Evolutionary conservation across 2,329 filamentous ascomycete genomes (phyloP), one percentile per base, ranked within the genome.

Genomic region (Nemania bipapillata): DNA sequence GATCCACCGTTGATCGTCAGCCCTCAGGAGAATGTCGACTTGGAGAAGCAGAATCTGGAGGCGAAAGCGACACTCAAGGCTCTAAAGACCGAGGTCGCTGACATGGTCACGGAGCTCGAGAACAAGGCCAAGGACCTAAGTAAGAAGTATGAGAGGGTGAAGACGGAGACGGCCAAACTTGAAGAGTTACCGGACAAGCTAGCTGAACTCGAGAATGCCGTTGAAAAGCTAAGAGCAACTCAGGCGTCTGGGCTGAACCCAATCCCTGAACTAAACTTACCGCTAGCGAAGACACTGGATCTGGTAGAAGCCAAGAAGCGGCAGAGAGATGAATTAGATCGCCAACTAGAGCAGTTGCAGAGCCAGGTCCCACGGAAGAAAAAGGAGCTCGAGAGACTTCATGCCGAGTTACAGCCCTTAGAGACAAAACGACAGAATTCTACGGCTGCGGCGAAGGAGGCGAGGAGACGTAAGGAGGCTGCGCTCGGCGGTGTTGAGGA

Each of bases 1-100:
- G 92, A 97, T 71, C 93, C 94, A 56, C 96, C 95, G 0, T 86
- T 94, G 17, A 91, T 98, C 53, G 92, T 97, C 66, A 91, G 91
- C 47, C 88, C 90, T 50, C 87, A 90, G 74, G 94, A 98, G 77
- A 98, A 97, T 78, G 83, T 91, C 55, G 89, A 90, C 65, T 82
- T 97, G 26, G 93, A 96, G 77, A 84, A 81, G 73, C 84, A 86
- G 65, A 90, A 93, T 68, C 83, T 93, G 17, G 85, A 85, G 3
- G 87, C 88, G 65, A 98, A 98, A 79, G 88, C 88, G 17, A 86
- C 88, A 56, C 85, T 98, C 37, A 93, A 96, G 79, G 86, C 87
- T 49, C 89, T 92, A 75, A 98, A 98, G 81, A 85, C 87, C 17
- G 91, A 94, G 69, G 93, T 97, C 1, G 88, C 89, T 11, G 85